Conservation (phyloP, 164 flowering plant species). For the Chloranthus sessilifolius region DNA sequence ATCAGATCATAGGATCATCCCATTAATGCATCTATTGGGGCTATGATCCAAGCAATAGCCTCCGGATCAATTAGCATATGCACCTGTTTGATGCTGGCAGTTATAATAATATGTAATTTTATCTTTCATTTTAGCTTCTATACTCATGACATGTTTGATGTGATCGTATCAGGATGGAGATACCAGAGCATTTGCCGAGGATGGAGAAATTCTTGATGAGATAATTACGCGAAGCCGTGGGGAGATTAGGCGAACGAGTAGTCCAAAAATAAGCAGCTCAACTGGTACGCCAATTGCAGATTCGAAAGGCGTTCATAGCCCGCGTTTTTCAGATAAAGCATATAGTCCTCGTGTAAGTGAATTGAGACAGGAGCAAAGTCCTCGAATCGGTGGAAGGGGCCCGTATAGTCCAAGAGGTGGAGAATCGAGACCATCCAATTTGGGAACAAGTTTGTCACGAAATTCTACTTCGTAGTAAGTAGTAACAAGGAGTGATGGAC, state of each 20-base stretch:
- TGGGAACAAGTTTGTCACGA: too few species aligned
- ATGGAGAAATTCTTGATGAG: constrained; percentile 78
- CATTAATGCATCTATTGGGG: too few species aligned
- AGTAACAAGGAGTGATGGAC: too few species aligned
- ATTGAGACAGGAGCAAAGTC: constrained; percentile 46
- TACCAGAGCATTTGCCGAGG: constrained; percentile 40
- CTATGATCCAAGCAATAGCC: too few species aligned
- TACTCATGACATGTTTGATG: too few species aligned
- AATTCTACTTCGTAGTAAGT: too few species aligned
- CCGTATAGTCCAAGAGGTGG: constrained; percentile 40
- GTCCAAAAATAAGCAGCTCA: constrained; percentile 86
- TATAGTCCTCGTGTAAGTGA: constrained; percentile 70
- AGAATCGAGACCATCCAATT: constrained; percentile 37
- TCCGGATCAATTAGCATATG: too few species aligned
- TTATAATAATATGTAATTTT: too few species aligned
- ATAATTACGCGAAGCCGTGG: constrained; percentile 89
- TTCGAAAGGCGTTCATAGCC: constrained; percentile 44
- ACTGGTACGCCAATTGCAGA: constrained; percentile 67
- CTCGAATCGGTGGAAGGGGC: constrained; percentile 36
- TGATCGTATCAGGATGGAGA: constrained; percentile 75
- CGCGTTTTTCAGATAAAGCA: constrained; percentile 36
- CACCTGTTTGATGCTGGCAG: too few species aligned
- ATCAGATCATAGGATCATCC: too few species aligned
- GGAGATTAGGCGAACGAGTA: constrained; percentile 57
- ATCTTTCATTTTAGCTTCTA: too few species aligned